phyloP scores from a whole-genome alignment of 345 rosid species.

The Combretum micranthum region DNA sequence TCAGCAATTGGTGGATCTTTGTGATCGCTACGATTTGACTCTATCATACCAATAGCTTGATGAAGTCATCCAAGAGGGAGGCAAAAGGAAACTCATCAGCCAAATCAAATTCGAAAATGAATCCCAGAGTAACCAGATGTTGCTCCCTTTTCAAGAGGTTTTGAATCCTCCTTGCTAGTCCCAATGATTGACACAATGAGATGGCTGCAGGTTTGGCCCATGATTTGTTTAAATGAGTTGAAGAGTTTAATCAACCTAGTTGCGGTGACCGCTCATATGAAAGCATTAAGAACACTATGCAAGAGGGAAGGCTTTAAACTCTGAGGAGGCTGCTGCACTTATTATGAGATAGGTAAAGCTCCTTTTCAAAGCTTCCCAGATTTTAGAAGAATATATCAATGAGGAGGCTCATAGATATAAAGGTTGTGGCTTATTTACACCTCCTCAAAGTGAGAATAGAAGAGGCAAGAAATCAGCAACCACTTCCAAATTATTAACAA shows the following conservation, averaged over 20 bases:
- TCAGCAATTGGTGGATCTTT: too few species aligned
- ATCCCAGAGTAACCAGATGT: too few species aligned
- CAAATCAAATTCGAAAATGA: too few species aligned
- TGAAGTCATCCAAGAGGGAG: too few species aligned
- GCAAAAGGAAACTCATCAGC: too few species aligned
- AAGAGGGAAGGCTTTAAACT: constrained; percentile 51
- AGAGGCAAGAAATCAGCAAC: constrained; percentile 37
- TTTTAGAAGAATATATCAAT: constrained; percentile 56
- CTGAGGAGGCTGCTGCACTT: constrained; percentile 57
- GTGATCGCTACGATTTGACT: too few species aligned
- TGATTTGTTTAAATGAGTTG: constrained; percentile 67
- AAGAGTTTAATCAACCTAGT: constrained; percentile 74
- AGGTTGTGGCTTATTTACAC: constrained; percentile 44
- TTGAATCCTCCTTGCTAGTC: too few species aligned
- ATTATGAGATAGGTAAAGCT: constrained; percentile 64
- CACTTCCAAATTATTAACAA: constrained; percentile 31
- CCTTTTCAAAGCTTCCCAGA: constrained; percentile 50
- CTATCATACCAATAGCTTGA: too few species aligned
- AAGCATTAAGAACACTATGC: constrained; percentile 81
- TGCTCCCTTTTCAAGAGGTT: too few species aligned
- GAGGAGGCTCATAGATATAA: constrained; percentile 27
- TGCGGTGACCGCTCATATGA: constrained; percentile 93
- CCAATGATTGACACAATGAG: too few species aligned
- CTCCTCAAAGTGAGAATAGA: constrained; percentile 46
- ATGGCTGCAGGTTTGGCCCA: constrained; percentile 88